Conservation (phyloP, 257 asterid species). For the Fraxinus quadrangulata region DNA sequence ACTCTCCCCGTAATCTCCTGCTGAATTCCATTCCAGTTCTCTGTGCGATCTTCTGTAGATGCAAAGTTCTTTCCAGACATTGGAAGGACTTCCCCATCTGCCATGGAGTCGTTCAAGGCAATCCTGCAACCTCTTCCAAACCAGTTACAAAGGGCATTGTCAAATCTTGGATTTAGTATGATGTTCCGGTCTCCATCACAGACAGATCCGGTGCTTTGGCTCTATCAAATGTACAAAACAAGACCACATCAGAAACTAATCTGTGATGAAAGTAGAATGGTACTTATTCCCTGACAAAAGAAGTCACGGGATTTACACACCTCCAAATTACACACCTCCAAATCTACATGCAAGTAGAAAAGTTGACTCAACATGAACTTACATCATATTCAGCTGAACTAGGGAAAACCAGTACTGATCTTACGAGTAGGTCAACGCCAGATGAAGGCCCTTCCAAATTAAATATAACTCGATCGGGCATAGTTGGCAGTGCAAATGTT, state of each 20-base stretch:
- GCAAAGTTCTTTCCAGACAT: conserved; percentile 73
- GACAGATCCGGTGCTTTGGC: conserved; percentile 30
- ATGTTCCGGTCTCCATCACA: conserved; percentile 51
- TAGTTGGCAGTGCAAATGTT: conserved; percentile 49
- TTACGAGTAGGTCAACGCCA: conserved; percentile 68
- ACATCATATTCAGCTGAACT: conserved; percentile 40
- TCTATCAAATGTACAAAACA: conserved; percentile 36
- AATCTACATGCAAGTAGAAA: background rate
- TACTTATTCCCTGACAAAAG: background rate
- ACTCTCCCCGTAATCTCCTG: conserved; percentile 86
- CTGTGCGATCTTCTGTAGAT: conserved; percentile 72
- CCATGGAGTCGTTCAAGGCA: conserved; percentile 61
- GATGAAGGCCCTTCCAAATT: conserved; percentile 84
- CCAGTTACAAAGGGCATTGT: conserved; percentile 72
- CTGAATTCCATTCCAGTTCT: conserved; percentile 90
- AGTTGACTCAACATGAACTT: conserved; percentile 34
- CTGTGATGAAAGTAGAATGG: background rate
- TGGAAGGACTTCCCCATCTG: conserved; percentile 72
- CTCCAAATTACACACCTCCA: background rate
- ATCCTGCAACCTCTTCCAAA: conserved; percentile 83
- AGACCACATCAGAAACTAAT: conserved; percentile 25
- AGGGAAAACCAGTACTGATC: conserved; percentile 54
- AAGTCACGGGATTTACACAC: background rate
- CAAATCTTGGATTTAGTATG: conserved; percentile 66
- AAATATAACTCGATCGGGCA: conserved; percentile 59